phyloP scores from a whole-genome alignment of 1,284 basidiomycete genomes.

The Erythrobasidium hasegawianum region DNA sequence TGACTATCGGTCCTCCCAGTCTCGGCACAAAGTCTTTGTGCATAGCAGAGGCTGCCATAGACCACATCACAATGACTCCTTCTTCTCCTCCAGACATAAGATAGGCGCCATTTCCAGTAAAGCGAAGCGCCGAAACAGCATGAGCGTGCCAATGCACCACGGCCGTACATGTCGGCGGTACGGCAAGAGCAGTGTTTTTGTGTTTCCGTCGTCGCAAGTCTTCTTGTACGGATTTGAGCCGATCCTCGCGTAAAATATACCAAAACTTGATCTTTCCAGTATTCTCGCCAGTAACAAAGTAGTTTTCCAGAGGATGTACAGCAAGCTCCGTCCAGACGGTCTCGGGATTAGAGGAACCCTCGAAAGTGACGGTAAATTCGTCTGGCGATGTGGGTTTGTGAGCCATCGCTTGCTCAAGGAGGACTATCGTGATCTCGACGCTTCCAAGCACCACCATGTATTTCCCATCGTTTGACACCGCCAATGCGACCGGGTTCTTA shows the following conservation, averaged over 20 bases:
- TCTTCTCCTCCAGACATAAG: constrained; percentile 94
- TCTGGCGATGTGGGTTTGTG: constrained; percentile 62
- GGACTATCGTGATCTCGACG: constrained; percentile 74
- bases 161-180: constrained; percentile 62
- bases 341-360: constrained; percentile 33
- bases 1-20: constrained; percentile 74
- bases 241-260: constrained; percentile 56
- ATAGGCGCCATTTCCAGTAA: constrained; percentile 87
- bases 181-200: background rate
- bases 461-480: constrained; percentile 49
- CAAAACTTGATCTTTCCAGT: constrained; percentile 82
- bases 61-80: constrained; percentile 93
- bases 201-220: constrained; percentile 13
- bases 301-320: constrained; percentile 84
- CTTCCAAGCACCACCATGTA: constrained; percentile 78
- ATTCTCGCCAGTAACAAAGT: constrained; percentile 89
- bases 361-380: constrained; percentile 57
- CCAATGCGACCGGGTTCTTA: constrained; percentile 13
- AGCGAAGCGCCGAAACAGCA: constrained; percentile 81
- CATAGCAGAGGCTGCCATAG: constrained; percentile 65
- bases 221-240: constrained; percentile 27
- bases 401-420: constrained; percentile 51
- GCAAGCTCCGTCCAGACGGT: constrained; percentile 73
- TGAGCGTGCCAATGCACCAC: constrained; percentile 97
- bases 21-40: constrained; percentile 88